Evolutionary conservation across 768 basidiomycete species (phyloP).

Genomic region (Boletus fagicola): DNA sequence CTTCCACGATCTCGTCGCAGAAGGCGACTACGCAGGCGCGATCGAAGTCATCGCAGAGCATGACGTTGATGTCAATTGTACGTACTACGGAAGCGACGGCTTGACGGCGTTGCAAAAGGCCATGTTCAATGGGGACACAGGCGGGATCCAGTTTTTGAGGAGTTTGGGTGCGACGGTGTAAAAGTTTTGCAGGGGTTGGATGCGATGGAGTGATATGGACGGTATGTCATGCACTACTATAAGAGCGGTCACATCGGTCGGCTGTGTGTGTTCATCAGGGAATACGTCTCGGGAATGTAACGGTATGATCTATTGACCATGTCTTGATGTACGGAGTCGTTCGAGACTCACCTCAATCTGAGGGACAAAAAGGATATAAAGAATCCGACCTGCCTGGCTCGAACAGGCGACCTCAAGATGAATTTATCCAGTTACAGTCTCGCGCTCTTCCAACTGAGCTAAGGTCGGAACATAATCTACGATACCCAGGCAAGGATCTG

Average conservation of each 20-base stretch:
- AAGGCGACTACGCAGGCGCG: slow-evolving; percentile 21
- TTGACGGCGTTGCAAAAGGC: slow-evolving; percentile 28
- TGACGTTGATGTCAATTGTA: slow-evolving; percentile 21
- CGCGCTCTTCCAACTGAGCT: slow-evolving; percentile 52
- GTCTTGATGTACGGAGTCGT: neutral
- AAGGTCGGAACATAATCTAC: slow-evolving; percentile 13
- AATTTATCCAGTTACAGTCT: slow-evolving; percentile 38
- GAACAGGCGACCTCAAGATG: slow-evolving; percentile 47
- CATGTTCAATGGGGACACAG: slow-evolving; percentile 16
- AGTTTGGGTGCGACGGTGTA: slow-evolving; percentile 20
- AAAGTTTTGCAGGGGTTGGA: neutral
- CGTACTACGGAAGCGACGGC: slow-evolving; percentile 19
- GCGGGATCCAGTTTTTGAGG: slow-evolving; percentile 21
- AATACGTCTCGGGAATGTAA: neutral
- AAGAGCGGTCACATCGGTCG: neutral
- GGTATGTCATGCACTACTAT: neutral
- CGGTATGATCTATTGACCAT: neutral
- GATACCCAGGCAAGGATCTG: neutral
- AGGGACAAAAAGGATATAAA: neutral
- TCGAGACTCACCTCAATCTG: too few species aligned
- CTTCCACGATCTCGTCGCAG: slow-evolving; percentile 26
- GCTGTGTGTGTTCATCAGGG: neutral
- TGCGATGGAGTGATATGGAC: neutral
- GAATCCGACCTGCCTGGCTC: slow-evolving; percentile 41
- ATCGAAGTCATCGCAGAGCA: slow-evolving; percentile 19